Conservation (phyloP, 2,329 filamentous ascomycete species). For the Elsinoe fawcettii region DNA sequence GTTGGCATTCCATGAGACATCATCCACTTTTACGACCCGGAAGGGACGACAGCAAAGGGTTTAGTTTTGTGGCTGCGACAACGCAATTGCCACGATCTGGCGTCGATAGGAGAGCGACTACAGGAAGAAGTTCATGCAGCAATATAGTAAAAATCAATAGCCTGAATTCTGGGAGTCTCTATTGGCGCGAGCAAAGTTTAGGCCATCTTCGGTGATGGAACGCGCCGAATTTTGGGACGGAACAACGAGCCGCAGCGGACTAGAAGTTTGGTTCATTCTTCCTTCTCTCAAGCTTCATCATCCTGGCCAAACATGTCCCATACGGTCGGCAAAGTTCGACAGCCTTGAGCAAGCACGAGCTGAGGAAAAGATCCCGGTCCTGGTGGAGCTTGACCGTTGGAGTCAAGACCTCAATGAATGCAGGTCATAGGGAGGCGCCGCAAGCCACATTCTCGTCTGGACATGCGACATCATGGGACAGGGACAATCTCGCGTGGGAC, state of each 20-base stretch:
- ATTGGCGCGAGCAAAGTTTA: not conserved
- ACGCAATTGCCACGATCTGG: not conserved
- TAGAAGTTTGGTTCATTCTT: not conserved
- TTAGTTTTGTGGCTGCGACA: not conserved
- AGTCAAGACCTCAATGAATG: slow-evolving; percentile 2
- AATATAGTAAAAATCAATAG: slow-evolving; percentile 1
- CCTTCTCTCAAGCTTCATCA: not conserved
- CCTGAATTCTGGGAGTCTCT: not conserved
- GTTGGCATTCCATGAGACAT: not conserved
- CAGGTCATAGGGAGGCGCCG: not conserved
- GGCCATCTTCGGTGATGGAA: not conserved
- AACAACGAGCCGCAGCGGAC: not conserved
- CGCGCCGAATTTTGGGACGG: not conserved
- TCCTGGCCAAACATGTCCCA: not conserved
- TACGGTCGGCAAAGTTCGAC: not conserved
- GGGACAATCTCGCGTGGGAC: not conserved
- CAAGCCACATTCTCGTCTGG: not conserved
- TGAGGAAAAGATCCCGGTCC: not conserved
- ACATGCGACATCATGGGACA: not conserved
- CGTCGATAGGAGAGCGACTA: not conserved
- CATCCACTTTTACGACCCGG: not conserved
- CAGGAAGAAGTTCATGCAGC: slow-evolving; percentile 4
- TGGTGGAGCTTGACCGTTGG: slow-evolving; percentile 9
- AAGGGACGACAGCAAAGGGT: not conserved
- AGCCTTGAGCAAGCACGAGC: not conserved